Evolutionary conservation across 805 yeast species (phyloP).

Genomic region (Soucietia sequanensis): DNA sequence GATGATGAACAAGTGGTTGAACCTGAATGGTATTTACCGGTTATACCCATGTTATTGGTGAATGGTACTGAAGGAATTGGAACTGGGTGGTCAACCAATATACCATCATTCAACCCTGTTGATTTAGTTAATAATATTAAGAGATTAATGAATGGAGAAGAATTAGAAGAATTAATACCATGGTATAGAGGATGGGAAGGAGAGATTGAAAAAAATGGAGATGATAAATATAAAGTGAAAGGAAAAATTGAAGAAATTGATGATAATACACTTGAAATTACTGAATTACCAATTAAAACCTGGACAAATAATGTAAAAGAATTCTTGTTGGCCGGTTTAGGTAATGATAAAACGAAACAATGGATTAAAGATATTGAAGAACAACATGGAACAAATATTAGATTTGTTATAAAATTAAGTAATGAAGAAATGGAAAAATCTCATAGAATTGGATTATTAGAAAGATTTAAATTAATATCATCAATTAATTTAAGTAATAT

Average conservation of each 20-base stretch:
- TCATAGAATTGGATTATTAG: slow-evolving; percentile 70
- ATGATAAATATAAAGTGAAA: slow-evolving; percentile 70
- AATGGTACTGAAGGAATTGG: slow-evolving; percentile 99
- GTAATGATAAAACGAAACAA: slow-evolving; percentile 68
- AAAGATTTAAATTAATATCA: slow-evolving; percentile 75
- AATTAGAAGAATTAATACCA: slow-evolving; percentile 71
- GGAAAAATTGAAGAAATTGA: slow-evolving; percentile 84
- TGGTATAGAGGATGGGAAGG: slow-evolving; percentile 99
- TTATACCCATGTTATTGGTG: slow-evolving; percentile 91
- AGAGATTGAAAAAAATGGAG: slow-evolving; percentile 56
- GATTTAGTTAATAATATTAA: slow-evolving; percentile 78
- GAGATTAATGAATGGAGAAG: slow-evolving; percentile 71
- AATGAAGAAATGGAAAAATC: slow-evolving; percentile 85
- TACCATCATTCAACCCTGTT: slow-evolving; percentile 85
- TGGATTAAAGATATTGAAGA: slow-evolving; percentile 97
- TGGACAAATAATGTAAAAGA: slow-evolving; percentile 95
- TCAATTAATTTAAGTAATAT: slow-evolving; percentile 75
- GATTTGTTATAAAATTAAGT: slow-evolving; percentile 72
- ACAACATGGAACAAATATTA: slow-evolving; percentile 81
- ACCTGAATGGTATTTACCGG: slow-evolving; percentile 93
- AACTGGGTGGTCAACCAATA: slow-evolving; percentile 96
- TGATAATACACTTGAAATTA: slow-evolving; percentile 76
- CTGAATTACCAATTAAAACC: slow-evolving; percentile 87
- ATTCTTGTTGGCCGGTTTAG: slow-evolving; percentile 70
- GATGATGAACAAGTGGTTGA: slow-evolving; percentile 95